Conservation (phyloP, 2,329 filamentous ascomycete species). For the Diaporthe longicolla region DNA sequence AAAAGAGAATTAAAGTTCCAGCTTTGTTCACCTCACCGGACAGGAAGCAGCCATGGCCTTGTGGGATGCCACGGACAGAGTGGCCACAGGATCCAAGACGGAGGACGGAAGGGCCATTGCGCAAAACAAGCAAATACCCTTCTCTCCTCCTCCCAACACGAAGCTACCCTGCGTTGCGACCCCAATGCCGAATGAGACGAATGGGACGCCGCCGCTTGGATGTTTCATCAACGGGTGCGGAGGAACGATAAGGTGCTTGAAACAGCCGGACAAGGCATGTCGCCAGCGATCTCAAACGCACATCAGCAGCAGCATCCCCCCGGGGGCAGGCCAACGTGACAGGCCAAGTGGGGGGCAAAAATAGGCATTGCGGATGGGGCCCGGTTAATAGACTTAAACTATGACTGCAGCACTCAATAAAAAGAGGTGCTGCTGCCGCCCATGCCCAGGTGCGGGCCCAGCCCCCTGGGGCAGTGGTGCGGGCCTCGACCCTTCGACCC, state of each 20-base stretch:
- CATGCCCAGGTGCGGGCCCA: neutral
- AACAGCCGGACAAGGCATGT: constrained; percentile 29
- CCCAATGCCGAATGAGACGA: constrained; percentile 27
- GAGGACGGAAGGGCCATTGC: neutral
- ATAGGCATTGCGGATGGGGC: neutral
- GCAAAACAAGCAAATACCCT: constrained; percentile 7
- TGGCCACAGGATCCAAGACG: constrained; percentile 24
- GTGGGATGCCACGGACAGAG: constrained; percentile 7
- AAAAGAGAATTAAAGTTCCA: neutral
- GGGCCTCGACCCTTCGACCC: neutral
- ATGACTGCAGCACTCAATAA: neutral
- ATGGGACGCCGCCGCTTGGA: constrained; percentile 20
- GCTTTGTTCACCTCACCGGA: neutral
- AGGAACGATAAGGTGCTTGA: constrained; percentile 31
- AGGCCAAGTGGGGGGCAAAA: neutral
- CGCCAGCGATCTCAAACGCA: constrained; percentile 18
- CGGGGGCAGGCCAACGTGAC: no score
- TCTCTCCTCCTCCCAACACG: neutral
- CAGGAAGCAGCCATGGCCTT: neutral
- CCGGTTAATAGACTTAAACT: constrained; percentile 15
- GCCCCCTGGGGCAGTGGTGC: neutral
- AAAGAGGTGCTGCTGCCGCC: no score
- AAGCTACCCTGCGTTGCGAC: constrained; percentile 20
- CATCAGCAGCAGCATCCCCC: neutral
- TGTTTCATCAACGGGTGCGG: constrained; percentile 31